Conservation (phyloP, 192 early-diverging fungal genomes). For the Pilaira anomala region DNA sequence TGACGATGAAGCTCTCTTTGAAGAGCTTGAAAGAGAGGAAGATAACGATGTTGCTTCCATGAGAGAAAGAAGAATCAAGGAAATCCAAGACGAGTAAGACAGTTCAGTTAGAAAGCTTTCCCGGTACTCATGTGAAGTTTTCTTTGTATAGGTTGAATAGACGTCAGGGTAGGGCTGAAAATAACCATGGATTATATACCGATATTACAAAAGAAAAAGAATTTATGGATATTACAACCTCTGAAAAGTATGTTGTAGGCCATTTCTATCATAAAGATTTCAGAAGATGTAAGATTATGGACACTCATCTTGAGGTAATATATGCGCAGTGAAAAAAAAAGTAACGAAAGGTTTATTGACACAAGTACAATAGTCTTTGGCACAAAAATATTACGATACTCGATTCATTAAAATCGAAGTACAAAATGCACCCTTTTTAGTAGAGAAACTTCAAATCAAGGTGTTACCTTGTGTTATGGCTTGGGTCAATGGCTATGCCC, state of each 20-base stretch:
- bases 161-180: conserved; percentile 57
- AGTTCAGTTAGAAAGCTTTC: background rate
- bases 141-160: conserved; percentile 50
- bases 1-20: conserved; percentile 76
- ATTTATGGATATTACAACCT: conserved; percentile 75
- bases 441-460: conserved; percentile 82
- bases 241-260: conserved; percentile 64
- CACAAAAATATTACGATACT: conserved; percentile 77
- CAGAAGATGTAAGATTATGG: conserved; percentile 88
- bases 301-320: conserved; percentile 76
- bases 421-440: conserved; percentile 86
- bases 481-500: conserved; percentile 66
- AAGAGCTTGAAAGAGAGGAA: conserved; percentile 84
- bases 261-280: conserved; percentile 96
- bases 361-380: conserved; percentile 40
- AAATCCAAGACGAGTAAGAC: conserved; percentile 82
- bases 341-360: background rate
- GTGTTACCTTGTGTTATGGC: conserved; percentile 86
- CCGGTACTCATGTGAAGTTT: background rate
- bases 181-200: conserved; percentile 72
- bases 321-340: background rate
- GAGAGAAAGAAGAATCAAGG: conserved; percentile 81
- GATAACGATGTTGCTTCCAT: conserved; percentile 65
- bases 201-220: conserved; percentile 80
- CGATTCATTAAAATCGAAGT: conserved; percentile 88